A percentile compares a stretch with the other conserved stretches of the same genome.
phyloP scores from a whole-genome alignment of 352 stramenopile species.

The Pythium catenulatum region DNA sequence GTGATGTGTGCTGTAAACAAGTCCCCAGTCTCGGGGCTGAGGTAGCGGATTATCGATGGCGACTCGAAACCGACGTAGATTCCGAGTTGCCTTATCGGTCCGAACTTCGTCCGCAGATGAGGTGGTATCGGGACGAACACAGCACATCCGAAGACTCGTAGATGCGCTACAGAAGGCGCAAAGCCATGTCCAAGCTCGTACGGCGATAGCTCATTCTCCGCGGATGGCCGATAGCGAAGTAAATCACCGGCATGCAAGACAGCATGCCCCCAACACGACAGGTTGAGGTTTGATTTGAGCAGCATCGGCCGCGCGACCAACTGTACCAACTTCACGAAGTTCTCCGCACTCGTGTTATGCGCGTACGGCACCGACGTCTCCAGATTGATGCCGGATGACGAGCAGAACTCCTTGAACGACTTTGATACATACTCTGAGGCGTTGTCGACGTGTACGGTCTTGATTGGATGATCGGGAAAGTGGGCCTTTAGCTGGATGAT shows the following conservation, averaged over 20 bases:
- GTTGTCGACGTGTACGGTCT: constrained; percentile 35
- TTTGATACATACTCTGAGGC: constrained; percentile 31
- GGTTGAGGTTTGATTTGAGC: constrained; percentile 7
- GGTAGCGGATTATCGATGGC: constrained; percentile 47
- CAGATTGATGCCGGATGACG: constrained; percentile 30
- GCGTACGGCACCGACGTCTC: constrained; percentile 35
- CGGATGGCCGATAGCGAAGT: constrained; percentile 15
- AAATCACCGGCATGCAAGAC: constrained; percentile 24
- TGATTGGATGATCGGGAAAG: constrained; percentile 41
- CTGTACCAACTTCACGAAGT: constrained; percentile 43
- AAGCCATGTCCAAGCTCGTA: constrained; percentile 31
- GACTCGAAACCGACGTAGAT: constrained; percentile 59
- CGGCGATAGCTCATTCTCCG: constrained; percentile 4
- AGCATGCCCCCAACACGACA: constrained; percentile 43
- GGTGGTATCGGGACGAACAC: constrained; percentile 47
- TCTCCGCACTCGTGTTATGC: constrained; percentile 35
- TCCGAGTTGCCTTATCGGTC: constrained; percentile 37
- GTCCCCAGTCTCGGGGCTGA: constrained; percentile 40
- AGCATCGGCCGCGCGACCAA: constrained; percentile 25
- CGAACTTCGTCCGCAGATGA: constrained; percentile 30
- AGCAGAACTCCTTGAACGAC: constrained; percentile 42
- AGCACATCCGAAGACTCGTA: constrained; percentile 32
- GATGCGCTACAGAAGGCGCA: background rate
- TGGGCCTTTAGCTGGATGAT: constrained; percentile 51
- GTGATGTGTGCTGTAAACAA: constrained; percentile 51